Evolutionary conservation across 1,139 yeast genomes (phyloP), one percentile per base, ranked within the genome.

Genomic region (Saccharomyces hybrid): DNA sequence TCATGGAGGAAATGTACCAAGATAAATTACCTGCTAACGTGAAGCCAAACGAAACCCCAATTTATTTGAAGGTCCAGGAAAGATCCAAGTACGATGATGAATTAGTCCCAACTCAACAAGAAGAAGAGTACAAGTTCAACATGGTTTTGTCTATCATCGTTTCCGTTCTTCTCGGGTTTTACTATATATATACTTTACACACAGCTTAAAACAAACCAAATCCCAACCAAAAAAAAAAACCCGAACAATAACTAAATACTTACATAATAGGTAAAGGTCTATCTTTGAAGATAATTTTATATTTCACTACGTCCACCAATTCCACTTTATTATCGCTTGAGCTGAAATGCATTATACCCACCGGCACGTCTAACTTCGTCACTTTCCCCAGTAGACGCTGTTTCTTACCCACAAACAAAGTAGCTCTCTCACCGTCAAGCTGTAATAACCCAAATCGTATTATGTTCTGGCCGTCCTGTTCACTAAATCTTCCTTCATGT

Each of bases 251-350:
- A 26, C 28, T 46, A 46, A 21, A 7, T 19, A 28, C 7, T 71
- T 67, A 84, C 90, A 85, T 85, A 52, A 86, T 83, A 3, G 93
- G 93, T 55, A 86, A 72, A 0, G 93, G 91, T 58, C 93, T 74
- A 44, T 81, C 79, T 54, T 77, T 80, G 64, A 86, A 86, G 5
- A 83, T 74, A 21, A 84, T 68, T 64, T 83, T 84, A 55, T 78
- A 76, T 42, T 70, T 71, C 7, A 86, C 75, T 1, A 86, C 70
- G 66, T 85, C 91, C n/a, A 82, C 70, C 62, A 85, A 72, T 56
- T 78, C 72, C 9, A 82, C 77, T 2, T 64, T 62, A 8, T 63
- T 60, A 1, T 61, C 64, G 1, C 61, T 62, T 2, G 69, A 63
- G 0, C 78, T 73, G 14, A 83, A 73, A 58, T 76, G 75, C 59